Base-by-base conservation (phyloP, 495 filamentous ascomycete genomes). In the Choiromyces venosus region DNA sequence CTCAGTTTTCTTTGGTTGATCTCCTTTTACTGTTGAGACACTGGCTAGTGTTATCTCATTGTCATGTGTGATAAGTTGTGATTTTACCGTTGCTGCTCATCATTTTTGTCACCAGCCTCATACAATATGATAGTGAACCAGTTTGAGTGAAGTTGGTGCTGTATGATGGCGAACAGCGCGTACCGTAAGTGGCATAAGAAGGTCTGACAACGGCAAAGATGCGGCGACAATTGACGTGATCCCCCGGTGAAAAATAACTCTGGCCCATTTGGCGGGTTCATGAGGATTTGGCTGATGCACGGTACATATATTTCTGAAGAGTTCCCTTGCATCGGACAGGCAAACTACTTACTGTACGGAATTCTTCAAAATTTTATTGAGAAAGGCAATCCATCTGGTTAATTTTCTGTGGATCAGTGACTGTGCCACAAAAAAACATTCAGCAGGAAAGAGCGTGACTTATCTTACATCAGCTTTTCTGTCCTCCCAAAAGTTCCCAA, bases 191-290 rank as follows among this genome's bases (percentile, higher is more conserved):
- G 52, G 52, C 52, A 33, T 29, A 18, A 1, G 46, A 12, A 25
- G 52, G 52, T 33, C 25, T 16, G 25, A 18, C 25, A 16, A 16
- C 12, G 52, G 52, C 52, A 61, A 33, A 9, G 52, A 61, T 61
- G 52, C 52, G 52, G 52, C 52, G 52, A 61, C 52, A 18, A 61
- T 61, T 61, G 52, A 33, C 52, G 52, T 61, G 52, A 61, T 61
- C 52, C 52, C 52, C 25, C 2, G 10, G 5, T 33, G 52, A 61
- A 29, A 61, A 29, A 33, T 61, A 61, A 61, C 25, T 33, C 52
- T 33, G 52, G 25, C 52, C 52, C n/a, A 9, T 29, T 56, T 56
- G n/a, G 46, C 46, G 46, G n/a, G 46, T 12, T 14, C 25, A 14
- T 12, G 52, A 16, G 52, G 33, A 6, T n/a, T n/a, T n/a, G n/a